Evolutionary conservation across 1,139 yeast genomes (phyloP), one percentile per base, ranked within the genome.

Genomic region (Hanseniaspora gamundiae): DNA sequence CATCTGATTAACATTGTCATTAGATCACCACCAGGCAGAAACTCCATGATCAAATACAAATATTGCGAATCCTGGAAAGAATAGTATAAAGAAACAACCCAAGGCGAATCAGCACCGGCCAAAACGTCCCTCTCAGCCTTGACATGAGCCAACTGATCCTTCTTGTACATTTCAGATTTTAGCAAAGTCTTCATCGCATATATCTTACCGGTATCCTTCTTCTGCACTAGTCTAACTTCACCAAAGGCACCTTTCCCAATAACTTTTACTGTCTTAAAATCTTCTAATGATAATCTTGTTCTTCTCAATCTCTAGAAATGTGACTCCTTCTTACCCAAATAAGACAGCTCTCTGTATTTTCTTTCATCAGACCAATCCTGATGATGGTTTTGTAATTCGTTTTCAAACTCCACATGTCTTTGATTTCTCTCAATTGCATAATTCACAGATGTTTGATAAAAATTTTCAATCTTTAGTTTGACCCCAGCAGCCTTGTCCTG

Each of bases 241-340:
- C 93, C 93, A 64, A 82, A 82, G 0, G 93, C 93, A 60, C 93
- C 93, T 59, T 82, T 82, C 53, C 93, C 93, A 54, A 82, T 82
- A 19, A 82, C 91, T 60, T 82, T 82, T 27, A 82, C 88, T 0
- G 91, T 81, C 46, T 69, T 73, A 59, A 82, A 82, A 62, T 82
- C 93, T 44, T 80, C 88, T 42, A 82, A 60, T 0, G 86, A 70
- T 45, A 82, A 63, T 59, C 85, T 76, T 3, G 93, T 82, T 66
- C 93, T 72, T 59, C 91, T 69, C 48, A 82, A 67, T 54, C 93
- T 69, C 55, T 82, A 69, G 52, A 80, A 82, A 55, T 80, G 88
- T 0, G 87, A 79, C 62, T 82, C 93, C 51, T 82, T 82, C 54
- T 73, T 75, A 39, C 91, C 88, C 52, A 82, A 65, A 41, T 79